Evolutionary conservation across 495 filamentous ascomycete species (phyloP).

Genomic region (Aspergillus sparsus): DNA sequence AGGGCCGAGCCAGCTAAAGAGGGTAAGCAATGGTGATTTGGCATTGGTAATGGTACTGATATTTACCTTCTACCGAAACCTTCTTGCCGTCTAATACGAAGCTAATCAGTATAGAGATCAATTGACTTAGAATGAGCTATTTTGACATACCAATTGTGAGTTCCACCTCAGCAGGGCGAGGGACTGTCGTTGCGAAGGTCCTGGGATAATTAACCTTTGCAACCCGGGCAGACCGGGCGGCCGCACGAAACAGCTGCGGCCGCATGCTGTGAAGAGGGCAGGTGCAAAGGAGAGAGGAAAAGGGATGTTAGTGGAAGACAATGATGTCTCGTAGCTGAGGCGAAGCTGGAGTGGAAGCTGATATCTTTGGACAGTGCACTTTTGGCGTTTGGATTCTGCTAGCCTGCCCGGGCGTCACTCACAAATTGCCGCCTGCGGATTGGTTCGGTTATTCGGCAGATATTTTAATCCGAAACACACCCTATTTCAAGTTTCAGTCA

Average conservation of each 20-base stretch:
- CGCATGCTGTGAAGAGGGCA: conserved; percentile 68
- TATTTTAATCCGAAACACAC: conserved; percentile 27
- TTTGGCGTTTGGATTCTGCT: conserved; percentile 37
- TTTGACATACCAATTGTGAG: conserved; percentile 79
- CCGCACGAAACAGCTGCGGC: conserved; percentile 82
- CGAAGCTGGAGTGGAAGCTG: conserved; percentile 24
- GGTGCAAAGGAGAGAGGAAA: conserved; percentile 36
- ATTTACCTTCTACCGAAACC: conserved; percentile 87
- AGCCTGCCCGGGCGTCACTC: conserved; percentile 33
- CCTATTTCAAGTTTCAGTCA: conserved; percentile 21
- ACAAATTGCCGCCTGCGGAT: conserved; percentile 41
- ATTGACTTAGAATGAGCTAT: conserved; percentile 24
- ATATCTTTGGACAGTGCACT: conserved; percentile 38
- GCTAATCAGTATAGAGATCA: conserved; percentile 17
- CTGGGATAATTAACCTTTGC: conserved; percentile 62
- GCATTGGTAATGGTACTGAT: conserved; percentile 12
- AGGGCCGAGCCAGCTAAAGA: conserved; percentile 74
- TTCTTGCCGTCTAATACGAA: conserved; percentile 80
- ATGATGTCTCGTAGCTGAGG: conserved; percentile 12
- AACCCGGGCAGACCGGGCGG: conserved; percentile 73
- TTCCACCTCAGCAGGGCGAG: conserved; percentile 84
- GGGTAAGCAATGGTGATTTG: conserved; percentile 33
- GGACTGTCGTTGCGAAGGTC: conserved; percentile 71
- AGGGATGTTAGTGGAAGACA: conserved; percentile 16
- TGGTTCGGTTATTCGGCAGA: conserved; percentile 42